Evolutionary conservation across 2,329 filamentous ascomycete species (phyloP).

Genomic region (Pseudopyrenochaeta lycopersici): DNA sequence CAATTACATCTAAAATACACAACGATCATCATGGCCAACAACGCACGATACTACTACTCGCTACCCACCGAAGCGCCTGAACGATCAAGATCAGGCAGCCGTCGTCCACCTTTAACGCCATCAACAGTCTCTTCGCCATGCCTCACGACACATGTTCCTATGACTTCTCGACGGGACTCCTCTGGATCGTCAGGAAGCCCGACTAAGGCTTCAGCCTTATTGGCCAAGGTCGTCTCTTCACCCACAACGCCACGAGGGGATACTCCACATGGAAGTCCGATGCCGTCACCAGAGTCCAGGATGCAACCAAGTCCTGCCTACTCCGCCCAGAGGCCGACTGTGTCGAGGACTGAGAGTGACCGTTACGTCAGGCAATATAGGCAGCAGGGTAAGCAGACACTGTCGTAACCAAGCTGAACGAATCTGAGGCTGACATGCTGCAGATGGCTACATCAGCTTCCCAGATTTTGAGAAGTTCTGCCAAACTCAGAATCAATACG

Average conservation of each 20-base stretch:
- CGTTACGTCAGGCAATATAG: conserved; percentile 48
- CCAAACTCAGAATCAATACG: conserved; percentile 45
- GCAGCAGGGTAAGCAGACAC: conserved; percentile 46
- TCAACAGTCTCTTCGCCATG: conserved; percentile 57
- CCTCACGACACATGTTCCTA: conserved; percentile 52
- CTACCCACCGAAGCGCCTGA: conserved; percentile 47
- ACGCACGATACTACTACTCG: conserved; percentile 49
- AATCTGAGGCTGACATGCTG: conserved; percentile 22
- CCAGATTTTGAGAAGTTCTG: conserved; percentile 75
- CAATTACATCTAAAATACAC: conserved; percentile 15
- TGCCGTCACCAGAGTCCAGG: conserved; percentile 38
- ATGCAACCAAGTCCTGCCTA: conserved; percentile 39
- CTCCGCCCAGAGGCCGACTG: conserved; percentile 39
- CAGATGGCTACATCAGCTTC: conserved; percentile 74
- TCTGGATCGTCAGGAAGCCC: conserved; percentile 50
- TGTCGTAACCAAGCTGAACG: not conserved
- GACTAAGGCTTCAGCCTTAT: conserved; percentile 52
- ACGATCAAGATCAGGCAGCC: conserved; percentile 46
- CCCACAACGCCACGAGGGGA: conserved; percentile 50
- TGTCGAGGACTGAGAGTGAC: conserved; percentile 49
- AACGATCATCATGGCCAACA: conserved; percentile 44
- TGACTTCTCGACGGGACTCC: conserved; percentile 52
- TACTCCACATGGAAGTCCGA: conserved; percentile 40
- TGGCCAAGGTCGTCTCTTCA: conserved; percentile 55
- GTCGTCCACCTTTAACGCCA: conserved; percentile 56